phyloP scores from a whole-genome alignment of 768 basidiomycete species.

The Suillus luteus region DNA sequence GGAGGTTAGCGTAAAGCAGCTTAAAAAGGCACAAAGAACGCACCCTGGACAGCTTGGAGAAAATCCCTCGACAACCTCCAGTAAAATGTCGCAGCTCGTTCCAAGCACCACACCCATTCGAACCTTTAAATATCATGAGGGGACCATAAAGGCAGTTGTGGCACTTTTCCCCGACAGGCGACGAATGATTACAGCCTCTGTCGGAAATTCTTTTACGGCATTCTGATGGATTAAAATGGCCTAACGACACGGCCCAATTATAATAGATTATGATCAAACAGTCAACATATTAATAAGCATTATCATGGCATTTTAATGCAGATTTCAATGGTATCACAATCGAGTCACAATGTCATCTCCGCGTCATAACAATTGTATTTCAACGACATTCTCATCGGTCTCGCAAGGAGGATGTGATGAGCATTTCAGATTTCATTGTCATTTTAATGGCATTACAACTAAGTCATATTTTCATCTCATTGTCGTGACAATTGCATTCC shows the following conservation, averaged over 20 bases:
- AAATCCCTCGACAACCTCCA: not conserved
- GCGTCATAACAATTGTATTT: not conserved
- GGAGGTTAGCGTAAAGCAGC: not conserved
- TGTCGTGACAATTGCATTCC: not conserved
- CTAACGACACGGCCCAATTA: too few relatives aligned
- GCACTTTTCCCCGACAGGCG: not conserved
- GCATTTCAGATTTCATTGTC: not conserved
- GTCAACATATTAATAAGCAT: too few relatives aligned
- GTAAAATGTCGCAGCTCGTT: not conserved
- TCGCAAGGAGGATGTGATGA: not conserved
- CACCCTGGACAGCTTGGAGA: not conserved
- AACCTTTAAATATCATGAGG: not conserved
- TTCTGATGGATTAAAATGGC: too few relatives aligned
- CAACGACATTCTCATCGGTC: not conserved
- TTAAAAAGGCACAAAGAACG: not conserved
- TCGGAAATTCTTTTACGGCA: too few relatives aligned
- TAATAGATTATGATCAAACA: too few relatives aligned
- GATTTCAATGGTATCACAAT: too few relatives aligned
- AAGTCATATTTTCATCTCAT: conserved; percentile 1
- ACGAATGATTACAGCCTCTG: not conserved
- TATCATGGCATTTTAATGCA: too few relatives aligned
- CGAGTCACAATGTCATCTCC: not conserved
- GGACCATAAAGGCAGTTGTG: accelerated
- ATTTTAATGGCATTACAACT: conserved; percentile 1
- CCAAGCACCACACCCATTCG: not conserved